A percentile compares a stretch with the other conserved stretches of the same genome.
phyloP scores from a whole-genome alignment of 768 basidiomycete genomes.

The Mycena vitilis region DNA sequence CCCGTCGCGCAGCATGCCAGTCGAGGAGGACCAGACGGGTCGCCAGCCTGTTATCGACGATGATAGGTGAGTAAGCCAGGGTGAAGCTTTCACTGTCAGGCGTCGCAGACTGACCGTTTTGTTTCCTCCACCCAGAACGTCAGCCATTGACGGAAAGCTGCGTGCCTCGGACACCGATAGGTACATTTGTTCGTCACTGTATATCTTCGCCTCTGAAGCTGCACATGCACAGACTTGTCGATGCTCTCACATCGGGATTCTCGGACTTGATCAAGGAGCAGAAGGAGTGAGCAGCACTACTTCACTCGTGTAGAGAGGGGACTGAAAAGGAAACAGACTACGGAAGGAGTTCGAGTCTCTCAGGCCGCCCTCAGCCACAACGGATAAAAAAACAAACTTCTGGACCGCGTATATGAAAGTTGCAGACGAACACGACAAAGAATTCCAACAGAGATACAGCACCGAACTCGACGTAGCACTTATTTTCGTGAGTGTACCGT shows the following conservation, averaged over 20 bases:
- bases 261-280: background rate
- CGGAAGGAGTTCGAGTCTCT: background rate
- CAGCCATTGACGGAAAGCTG: no score
- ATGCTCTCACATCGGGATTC: background rate
- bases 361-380: background rate
- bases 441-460: background rate
- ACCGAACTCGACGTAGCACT: background rate
- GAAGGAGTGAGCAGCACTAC: background rate
- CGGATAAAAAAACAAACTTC: background rate
- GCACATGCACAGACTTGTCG: background rate
- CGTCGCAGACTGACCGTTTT: no score
- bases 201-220: background rate
- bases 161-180: no score
- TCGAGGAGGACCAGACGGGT: no score
- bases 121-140: no score
- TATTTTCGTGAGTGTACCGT: background rate
- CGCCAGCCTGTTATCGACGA: no score
- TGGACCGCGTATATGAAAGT: slow-evolving; percentile 2
- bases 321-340: background rate
- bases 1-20: no score
- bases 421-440: background rate
- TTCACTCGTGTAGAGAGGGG: no score
- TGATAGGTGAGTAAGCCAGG: no score
- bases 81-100: no score
- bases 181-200: no score